These are phyloP conservation scores for Pythium grandisporangium DNA, from an alignment of 352 stramenopile genomes.

Conservation along the genomic window DNA sequence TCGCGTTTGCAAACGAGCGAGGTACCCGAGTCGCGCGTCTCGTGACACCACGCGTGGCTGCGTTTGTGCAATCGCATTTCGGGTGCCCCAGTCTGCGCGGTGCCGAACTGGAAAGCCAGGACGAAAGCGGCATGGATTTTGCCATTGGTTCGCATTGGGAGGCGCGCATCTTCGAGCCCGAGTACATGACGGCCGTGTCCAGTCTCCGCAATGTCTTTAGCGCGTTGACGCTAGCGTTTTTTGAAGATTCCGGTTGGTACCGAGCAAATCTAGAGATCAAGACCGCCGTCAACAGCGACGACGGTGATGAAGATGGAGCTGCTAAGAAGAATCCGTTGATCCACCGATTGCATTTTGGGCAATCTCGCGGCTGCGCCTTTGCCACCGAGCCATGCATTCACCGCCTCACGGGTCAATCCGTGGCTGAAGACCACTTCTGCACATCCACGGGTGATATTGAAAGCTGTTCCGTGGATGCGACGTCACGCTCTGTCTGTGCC, in stretches of 20 bases:
- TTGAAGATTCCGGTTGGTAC: slow-evolving; percentile 82
- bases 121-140: slow-evolving; percentile 56
- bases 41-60: slow-evolving; percentile 50
- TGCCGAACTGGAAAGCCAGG: slow-evolving; percentile 72
- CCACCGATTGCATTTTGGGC: slow-evolving; percentile 59
- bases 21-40: slow-evolving; percentile 51
- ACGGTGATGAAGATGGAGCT: too few relatives aligned
- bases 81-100: slow-evolving; percentile 41
- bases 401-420: slow-evolving; percentile 25
- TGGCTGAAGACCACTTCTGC: slow-evolving; percentile 56
- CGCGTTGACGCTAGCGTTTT: slow-evolving; percentile 66
- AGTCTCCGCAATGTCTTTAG: slow-evolving; percentile 72
- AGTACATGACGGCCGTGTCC: slow-evolving; percentile 75
- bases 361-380: slow-evolving; percentile 53
- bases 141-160: slow-evolving; percentile 85
- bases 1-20: slow-evolving; percentile 46
- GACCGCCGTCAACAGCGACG: too few relatives aligned
- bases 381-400: slow-evolving; percentile 61
- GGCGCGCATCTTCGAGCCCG: slow-evolving; percentile 70
- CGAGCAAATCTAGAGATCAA: too few relatives aligned
- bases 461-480: slow-evolving; percentile 69
- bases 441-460: slow-evolving; percentile 36
- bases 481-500: slow-evolving; percentile 55
- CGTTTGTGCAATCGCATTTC: slow-evolving; percentile 61
- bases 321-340: slow-evolving; percentile 20